Percentiles rank a stretch among this genome's conserved stretches.
These are phyloP conservation scores for Fusarium equiseti DNA, from an alignment of 2,329 filamentous ascomycete genomes.

Conservation along the genomic window DNA sequence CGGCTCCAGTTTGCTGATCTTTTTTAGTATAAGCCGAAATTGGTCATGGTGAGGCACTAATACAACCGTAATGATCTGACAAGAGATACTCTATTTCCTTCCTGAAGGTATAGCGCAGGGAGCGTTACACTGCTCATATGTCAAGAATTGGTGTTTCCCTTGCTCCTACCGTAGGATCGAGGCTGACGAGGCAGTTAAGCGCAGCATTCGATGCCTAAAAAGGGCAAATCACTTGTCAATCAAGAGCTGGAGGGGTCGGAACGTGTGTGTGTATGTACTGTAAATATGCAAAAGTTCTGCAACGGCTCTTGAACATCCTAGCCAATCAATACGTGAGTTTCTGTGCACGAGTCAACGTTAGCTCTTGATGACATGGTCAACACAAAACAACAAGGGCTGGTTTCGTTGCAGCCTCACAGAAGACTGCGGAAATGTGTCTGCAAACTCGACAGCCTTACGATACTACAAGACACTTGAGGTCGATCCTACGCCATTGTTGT, in stretches of 20 bases:
- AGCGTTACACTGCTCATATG: background rate
- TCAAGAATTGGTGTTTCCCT: constrained; percentile 6
- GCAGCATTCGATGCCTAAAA: constrained; percentile 14
- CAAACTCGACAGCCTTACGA: constrained; percentile 31
- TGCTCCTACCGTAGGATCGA: constrained; percentile 11
- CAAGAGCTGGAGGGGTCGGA: constrained; percentile 25
- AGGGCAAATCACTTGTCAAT: constrained; percentile 34
- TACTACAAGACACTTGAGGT: constrained; percentile 6
- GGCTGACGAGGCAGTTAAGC: constrained; percentile 30
- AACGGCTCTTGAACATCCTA: background rate
- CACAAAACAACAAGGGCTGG: constrained; percentile 6
- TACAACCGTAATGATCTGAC: constrained; percentile 14
- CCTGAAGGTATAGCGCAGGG: constrained; percentile 17
- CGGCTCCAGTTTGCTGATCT: constrained; percentile 4
- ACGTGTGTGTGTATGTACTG: constrained; percentile 1
- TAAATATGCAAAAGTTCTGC: constrained; percentile 16
- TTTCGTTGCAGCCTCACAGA: constrained; percentile 16
- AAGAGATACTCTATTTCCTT: constrained; percentile 6
- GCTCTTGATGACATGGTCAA: background rate
- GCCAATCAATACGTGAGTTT: background rate
- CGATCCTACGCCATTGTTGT: constrained; percentile 8
- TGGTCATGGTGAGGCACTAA: constrained; percentile 17
- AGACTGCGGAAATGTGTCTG: constrained; percentile 7
- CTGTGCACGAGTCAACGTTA: constrained; percentile 4
- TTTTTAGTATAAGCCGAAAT: constrained; percentile 35